A percentile compares a stretch with the other conserved stretches of the same genome.
These are phyloP conservation scores for Mucor mucedo DNA, from an alignment of 371 early-diverging fungal genomes.

Conservation along the genomic window DNA sequence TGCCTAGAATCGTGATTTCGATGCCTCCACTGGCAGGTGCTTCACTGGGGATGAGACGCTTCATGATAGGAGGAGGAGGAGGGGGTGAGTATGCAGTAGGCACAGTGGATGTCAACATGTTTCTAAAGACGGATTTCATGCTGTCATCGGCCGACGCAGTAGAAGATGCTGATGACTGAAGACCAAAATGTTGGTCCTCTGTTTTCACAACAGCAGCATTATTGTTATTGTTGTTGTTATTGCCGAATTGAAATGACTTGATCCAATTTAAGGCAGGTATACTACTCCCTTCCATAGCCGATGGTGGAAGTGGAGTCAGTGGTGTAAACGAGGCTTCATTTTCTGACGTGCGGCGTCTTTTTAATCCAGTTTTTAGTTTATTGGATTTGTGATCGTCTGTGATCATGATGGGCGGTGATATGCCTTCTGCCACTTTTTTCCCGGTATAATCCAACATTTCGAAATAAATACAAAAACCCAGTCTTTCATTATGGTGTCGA, in stretches of 20 bases:
- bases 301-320: no score
- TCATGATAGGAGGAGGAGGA: constrained; percentile 33
- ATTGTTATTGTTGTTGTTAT: not conserved
- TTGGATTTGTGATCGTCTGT: constrained; percentile 95
- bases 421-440: constrained; percentile 77
- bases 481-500: constrained; percentile 89
- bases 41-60: constrained; percentile 73
- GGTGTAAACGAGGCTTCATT: constrained; percentile 22
- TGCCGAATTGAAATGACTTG: constrained; percentile 16
- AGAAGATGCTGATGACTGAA: constrained; percentile 5
- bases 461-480: constrained; percentile 87
- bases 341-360: constrained; percentile 46
- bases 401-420: constrained; percentile 93
- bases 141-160: constrained; percentile 8
- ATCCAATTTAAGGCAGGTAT: constrained; percentile 21
- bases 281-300: not conserved
- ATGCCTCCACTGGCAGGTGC: constrained; percentile 86
- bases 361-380: constrained; percentile 63
- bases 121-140: constrained; percentile 20
- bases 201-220: constrained; percentile 7
- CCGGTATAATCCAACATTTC: constrained; percentile 72
- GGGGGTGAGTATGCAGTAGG: not conserved
- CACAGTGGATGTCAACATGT: not conserved
- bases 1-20: constrained; percentile 84
- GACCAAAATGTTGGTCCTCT: constrained; percentile 2